Base-by-base conservation (phyloP, 2,329 filamentous ascomycete genomes). In the Botrytis elliptica region DNA sequence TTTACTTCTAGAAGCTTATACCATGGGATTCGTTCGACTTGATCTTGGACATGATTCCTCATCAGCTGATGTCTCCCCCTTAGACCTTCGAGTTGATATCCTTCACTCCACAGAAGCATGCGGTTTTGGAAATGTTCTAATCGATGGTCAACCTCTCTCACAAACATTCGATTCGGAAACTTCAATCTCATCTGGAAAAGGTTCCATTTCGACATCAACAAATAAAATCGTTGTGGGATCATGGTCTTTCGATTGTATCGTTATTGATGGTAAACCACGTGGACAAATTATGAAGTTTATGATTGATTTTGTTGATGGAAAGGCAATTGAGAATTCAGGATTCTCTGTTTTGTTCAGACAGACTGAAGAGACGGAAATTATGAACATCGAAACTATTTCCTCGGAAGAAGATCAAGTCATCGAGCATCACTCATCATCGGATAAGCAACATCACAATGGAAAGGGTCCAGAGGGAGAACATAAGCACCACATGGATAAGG, bases 261-360 rank as follows among this genome's bases (percentile, higher is more conserved):
- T 82, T 71, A 80, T 83, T 69, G 82, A 83, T 72, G 81, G 82
- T 38, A 79, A 82, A 57, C 81, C 83, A 20, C 79, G 84, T 67
- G 83, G 83, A 67, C 85, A 87, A 77, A 77, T 84, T 22, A 78
- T 88, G 78, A 83, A 80, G 73, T 83, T 88, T 62, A 81, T 82
- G 52, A 79, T 87, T 62, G 77, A 84, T 55, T 82, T 81, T 12
- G 74, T 87, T 49, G 82, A 87, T 77, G 84, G 83, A 67, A 80
- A 81, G 73, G 70, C 81, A 49, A 78, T 85, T 40, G 77, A 83
- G 36, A 80, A 84, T 74, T 77, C 83, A 55, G 81, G 80, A 12
- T 85, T 88, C 73, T 82, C 81, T 33, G 78, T 85, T 72, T 81
- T 83, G 25, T 87, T 88, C 78, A 83, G 83, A 76, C 86, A 88